phyloP scores from a whole-genome alignment of 345 rosid genomes.

The Linum lewisii region DNA sequence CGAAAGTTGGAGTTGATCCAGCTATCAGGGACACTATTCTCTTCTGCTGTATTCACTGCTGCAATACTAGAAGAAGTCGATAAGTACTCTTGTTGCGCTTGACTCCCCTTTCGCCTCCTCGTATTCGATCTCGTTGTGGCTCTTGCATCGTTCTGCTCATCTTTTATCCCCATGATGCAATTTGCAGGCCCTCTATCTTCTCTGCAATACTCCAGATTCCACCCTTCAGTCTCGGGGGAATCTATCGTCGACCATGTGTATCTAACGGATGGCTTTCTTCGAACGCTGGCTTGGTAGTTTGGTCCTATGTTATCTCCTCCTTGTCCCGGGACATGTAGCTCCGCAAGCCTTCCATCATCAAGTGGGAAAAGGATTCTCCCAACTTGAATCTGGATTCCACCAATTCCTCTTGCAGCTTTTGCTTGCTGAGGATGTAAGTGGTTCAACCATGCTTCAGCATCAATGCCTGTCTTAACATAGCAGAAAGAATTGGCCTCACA shows the following conservation, averaged over 20 bases:
- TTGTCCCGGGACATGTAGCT: constrained; percentile 47
- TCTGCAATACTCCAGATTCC: constrained; percentile 68
- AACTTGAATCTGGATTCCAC: constrained; percentile 41
- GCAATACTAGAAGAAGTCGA: constrained; percentile 8
- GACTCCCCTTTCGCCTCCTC: constrained; percentile 40
- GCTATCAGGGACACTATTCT: constrained; percentile 23
- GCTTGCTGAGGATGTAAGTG: constrained; percentile 46
- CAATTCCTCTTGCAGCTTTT: constrained; percentile 42
- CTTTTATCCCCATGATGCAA: constrained; percentile 47
- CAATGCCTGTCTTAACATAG: constrained; percentile 27
- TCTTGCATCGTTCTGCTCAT: constrained; percentile 38
- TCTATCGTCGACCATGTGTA: constrained; percentile 48
- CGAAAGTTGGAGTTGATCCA: constrained; percentile 36
- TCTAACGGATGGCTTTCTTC: constrained; percentile 31
- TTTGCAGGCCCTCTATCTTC: constrained; percentile 55
- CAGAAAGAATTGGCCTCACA: too few species aligned
- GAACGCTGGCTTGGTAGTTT: constrained; percentile 22
- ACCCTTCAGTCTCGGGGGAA: constrained; percentile 64
- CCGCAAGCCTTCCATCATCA: constrained; percentile 63
- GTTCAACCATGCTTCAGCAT: constrained; percentile 39
- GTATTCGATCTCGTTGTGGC: constrained; percentile 25
- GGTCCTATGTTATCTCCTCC: constrained; percentile 56
- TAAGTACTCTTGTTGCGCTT: constrained; percentile 34
- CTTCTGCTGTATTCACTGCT: constrained; percentile 15
- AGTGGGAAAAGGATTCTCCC: constrained; percentile 51